phyloP scores from a whole-genome alignment of 2,329 filamentous ascomycete genomes.

The Trichoderma cornu-damae region DNA sequence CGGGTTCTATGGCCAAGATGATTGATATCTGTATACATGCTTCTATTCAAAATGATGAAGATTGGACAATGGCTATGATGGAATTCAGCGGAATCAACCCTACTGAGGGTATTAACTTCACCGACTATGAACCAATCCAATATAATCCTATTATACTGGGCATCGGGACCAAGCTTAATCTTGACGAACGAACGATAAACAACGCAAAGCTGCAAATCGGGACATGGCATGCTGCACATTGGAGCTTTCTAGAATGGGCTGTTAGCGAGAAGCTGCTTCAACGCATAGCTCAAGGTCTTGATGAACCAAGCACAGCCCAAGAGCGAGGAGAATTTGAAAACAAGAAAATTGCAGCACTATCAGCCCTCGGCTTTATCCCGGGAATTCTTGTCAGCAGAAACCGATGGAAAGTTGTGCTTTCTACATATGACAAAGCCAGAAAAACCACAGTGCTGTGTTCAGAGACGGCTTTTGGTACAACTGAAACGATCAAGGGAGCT shows the following conservation, averaged over 20 bases:
- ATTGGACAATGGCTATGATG: neutral
- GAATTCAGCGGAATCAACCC: neutral
- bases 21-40: neutral
- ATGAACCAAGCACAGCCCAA: neutral
- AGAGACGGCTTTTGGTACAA: slow-evolving; percentile 22
- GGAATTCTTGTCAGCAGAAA: neutral
- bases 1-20: neutral
- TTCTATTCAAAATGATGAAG: neutral
- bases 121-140: neutral
- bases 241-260: neutral
- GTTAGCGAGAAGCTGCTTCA: neutral
- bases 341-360: neutral
- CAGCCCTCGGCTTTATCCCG: neutral
- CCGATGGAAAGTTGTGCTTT: neutral
- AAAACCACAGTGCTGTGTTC: slow-evolving; percentile 21
- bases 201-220: neutral
- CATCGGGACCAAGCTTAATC: neutral
- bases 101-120: neutral
- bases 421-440: neutral
- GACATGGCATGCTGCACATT: neutral
- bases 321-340: neutral
- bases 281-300: neutral
- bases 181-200: neutral
- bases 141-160: neutral
- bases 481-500: slow-evolving; percentile 17